Evolutionary conservation across 2,329 filamentous ascomycete genomes (phyloP), one percentile per base, ranked within the genome.

Genomic region (Fusarium sp.): DNA sequence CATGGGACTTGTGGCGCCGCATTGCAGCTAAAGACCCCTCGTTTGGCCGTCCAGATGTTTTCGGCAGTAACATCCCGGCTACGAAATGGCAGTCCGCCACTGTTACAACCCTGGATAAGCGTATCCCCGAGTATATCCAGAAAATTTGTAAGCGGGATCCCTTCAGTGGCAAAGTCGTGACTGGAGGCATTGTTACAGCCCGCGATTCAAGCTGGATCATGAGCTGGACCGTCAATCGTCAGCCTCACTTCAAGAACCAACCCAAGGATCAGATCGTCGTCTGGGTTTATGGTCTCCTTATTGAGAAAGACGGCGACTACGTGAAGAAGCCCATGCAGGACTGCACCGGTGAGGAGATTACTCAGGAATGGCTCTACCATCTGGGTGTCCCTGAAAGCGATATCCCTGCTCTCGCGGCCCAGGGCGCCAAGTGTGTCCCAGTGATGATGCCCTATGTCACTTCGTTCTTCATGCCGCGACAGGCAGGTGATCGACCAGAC

Each of bases 1-100:
- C 52, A 15, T 56, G 53, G 53, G 53, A 56, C 10, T 10, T 56
- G 31, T 56, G 53, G 43, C 53, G 53, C 11, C 53, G 53, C 8
- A 56, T 56, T 2, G 53, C 53, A 13, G 53, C 53, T 15, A 50
- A 56, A 23, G 24, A 50, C 10, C 16, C 53, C 15, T 38, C 43
- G 2, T 56, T 56, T 16, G 53, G 53, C 12, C 53, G 44, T 23
- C 43, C 53, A 24, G 24, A 39, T 26, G 33, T 50, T 12, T 56
- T 56, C 20, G 49, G 31, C 7, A 11, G 28, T 20, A 31, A 56
- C 8, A 26, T 50, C 5, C 31, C 53, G 7, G 31, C 53, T 3
- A 56, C 53, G 8, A 56, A 50, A n/a, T 56, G 53, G 53, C 38
- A 39, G 43, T 56, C 53, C 2, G 53, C 53, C 16, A 56, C 53